Evolutionary conservation across 129 eudicot genomes (phyloP), one percentile per base, ranked within the genome.

Genomic region (Logfia minima): DNA sequence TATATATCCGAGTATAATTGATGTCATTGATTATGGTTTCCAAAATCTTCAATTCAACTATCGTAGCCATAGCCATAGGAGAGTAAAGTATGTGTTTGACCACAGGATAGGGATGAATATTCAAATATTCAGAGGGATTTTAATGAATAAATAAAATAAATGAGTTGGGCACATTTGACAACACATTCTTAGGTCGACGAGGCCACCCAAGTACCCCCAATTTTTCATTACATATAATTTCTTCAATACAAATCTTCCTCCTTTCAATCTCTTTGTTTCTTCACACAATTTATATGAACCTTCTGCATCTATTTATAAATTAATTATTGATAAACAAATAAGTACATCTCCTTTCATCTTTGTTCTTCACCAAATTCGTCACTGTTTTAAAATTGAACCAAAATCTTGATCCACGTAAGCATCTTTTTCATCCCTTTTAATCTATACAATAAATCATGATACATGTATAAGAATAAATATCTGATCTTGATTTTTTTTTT

Each of bases 381-480:
- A 77, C 55, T n/a, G 28, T 8, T 2, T 5, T 8, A 2, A 16
- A 26, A 22, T 43, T 23, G 22, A 66, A 66, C 56, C 72, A 39
- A 71, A 71, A 62, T 79, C 72, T 79, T 79, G 59, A 71, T 79
- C 78, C 63, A 24, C 24, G 83, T 79, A 71, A 79, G 82, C 63
- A 77, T 74, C 62, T 14, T 76, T 58, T 60, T 35, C 56, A 41
- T 18, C 56, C 39, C 10, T 34, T 23, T 51, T 8, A 63, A 31
- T 35, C 39, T 21, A 11, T 31, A 45, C 29, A 63, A 31, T 65
- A 48, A 39, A 58, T 48, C 63, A 48, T 48, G 55, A 23, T 70
- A 43, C 31, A 70, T 77, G 31, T 71, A 71, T 48, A 48, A 14
- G 16, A 43, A 43, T 10, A 48, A 65, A 11, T 48, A 48, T 63